These are phyloP conservation scores for Pseudocohnilembus persalinus DNA, from an alignment of 169 alveolate species.

Conservation along the genomic window DNA sequence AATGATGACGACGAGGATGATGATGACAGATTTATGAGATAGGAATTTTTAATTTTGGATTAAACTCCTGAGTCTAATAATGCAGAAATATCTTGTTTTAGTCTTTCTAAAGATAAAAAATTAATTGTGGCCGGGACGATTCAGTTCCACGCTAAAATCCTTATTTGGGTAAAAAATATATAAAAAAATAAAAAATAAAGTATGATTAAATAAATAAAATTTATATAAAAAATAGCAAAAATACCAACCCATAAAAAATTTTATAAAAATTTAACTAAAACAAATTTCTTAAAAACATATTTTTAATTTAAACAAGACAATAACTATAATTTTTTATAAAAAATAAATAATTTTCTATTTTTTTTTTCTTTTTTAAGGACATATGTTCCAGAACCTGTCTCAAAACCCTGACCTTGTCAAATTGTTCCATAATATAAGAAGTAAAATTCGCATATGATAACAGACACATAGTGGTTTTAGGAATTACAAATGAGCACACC, in stretches of 20 bases:
- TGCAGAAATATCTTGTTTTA: slow-evolving; percentile 79
- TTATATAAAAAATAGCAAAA: no score
- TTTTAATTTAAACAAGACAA: no score
- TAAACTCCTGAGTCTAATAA: slow-evolving; percentile 44
- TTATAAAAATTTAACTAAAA: no score
- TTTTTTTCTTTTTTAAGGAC: slow-evolving; percentile 49
- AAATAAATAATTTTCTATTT: no score
- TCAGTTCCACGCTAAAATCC: slow-evolving; percentile 65
- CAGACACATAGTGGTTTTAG: slow-evolving; percentile 63
- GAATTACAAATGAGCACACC: slow-evolving; percentile 66
- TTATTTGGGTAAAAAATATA: slow-evolving; percentile 57
- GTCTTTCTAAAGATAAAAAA: slow-evolving; percentile 68
- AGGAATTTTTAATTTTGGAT: slow-evolving; percentile 39
- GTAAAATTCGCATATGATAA: slow-evolving; percentile 76
- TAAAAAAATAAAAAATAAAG: no score
- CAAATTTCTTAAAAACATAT: no score
- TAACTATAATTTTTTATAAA: no score
- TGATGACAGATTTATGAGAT: slow-evolving; percentile 1
- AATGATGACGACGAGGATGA: slow-evolving; percentile 3
- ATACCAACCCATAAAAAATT: no score
- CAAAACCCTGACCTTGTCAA: slow-evolving; percentile 57
- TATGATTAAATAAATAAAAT: no score
- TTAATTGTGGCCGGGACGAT: slow-evolving; percentile 70
- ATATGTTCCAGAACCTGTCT: slow-evolving; percentile 67
- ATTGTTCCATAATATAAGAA: slow-evolving; percentile 55